phyloP scores from a whole-genome alignment of 352 stramenopile genomes.

The Phytophthora litchii region DNA sequence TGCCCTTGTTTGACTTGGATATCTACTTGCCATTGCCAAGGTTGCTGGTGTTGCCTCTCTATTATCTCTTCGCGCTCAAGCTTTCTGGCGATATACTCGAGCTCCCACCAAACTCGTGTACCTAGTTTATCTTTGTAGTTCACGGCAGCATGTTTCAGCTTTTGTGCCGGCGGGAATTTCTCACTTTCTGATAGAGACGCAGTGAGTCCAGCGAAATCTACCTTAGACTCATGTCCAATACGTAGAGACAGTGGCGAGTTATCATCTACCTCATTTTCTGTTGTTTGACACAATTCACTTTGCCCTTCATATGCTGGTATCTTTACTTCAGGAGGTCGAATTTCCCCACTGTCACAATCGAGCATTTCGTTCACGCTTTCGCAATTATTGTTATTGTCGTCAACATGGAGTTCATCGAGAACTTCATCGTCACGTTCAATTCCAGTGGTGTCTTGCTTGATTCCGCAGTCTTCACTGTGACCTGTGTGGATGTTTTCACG shows the following conservation, averaged over 20 bases:
- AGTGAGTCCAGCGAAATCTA: neutral
- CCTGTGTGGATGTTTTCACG: too few species aligned
- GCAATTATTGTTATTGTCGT: neutral
- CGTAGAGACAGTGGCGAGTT: neutral
- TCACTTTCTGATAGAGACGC: neutral
- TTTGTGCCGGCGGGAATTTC: neutral
- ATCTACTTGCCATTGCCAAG: neutral
- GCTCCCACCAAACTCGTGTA: conserved; percentile 67
- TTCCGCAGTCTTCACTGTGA: too few species aligned
- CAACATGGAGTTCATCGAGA: too few species aligned
- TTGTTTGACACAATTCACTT: neutral
- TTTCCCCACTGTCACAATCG: too few species aligned
- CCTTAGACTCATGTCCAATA: neutral
- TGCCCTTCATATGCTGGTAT: neutral
- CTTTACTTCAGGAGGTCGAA: neutral
- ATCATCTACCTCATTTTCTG: neutral
- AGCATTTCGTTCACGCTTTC: neutral
- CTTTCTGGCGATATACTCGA: conserved; percentile 55
- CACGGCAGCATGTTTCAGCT: neutral
- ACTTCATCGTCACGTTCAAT: too few species aligned
- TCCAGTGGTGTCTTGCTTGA: too few species aligned
- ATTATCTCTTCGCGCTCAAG: conserved; percentile 36
- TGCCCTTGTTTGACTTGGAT: neutral
- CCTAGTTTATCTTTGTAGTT: conserved; percentile 58
- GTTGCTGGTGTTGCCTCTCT: conserved; percentile 9